Conservation (phyloP, 306 rosid species). For the Luffa acutangula region DNA sequence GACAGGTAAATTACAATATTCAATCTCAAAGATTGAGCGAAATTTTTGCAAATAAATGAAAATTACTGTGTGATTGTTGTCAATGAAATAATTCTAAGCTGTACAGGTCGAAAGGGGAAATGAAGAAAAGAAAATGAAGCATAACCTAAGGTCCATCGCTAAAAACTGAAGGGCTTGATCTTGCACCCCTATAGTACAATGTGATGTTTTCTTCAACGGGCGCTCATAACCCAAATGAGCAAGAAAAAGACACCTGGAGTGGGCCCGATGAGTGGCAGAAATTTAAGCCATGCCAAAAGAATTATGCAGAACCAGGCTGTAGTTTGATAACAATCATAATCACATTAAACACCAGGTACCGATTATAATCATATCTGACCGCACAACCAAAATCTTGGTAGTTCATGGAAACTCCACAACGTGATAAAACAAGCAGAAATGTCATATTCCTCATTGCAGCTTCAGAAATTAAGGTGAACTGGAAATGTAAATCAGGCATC, state of each 20-base stretch:
- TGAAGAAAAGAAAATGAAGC: neutral
- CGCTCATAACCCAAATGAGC: neutral
- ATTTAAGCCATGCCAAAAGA: neutral
- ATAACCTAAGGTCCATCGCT: neutral
- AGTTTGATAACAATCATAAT: neutral
- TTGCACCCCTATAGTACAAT: constrained; percentile 3
- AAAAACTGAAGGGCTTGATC: constrained; percentile 5
- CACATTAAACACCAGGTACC: neutral
- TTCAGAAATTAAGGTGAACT: constrained; percentile 1
- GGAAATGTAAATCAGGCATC: neutral
- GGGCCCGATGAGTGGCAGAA: neutral
- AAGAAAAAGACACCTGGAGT: neutral
- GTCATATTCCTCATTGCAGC: neutral
- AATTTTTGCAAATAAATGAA: constrained; percentile 24
- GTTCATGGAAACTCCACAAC: constrained; percentile 3
- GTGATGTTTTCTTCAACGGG: constrained; percentile 3
- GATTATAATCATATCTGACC: neutral
- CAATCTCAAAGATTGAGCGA: neutral
- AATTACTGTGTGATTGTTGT: constrained; percentile 47
- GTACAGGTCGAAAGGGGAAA: constrained; percentile 4
- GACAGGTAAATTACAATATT: neutral
- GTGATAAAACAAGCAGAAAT: neutral
- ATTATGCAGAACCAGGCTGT: neutral
- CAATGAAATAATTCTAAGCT: constrained; percentile 71
- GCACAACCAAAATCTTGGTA: constrained; percentile 3